Conservation (phyloP, 768 basidiomycete genomes). For the Amanita molliuscula region DNA sequence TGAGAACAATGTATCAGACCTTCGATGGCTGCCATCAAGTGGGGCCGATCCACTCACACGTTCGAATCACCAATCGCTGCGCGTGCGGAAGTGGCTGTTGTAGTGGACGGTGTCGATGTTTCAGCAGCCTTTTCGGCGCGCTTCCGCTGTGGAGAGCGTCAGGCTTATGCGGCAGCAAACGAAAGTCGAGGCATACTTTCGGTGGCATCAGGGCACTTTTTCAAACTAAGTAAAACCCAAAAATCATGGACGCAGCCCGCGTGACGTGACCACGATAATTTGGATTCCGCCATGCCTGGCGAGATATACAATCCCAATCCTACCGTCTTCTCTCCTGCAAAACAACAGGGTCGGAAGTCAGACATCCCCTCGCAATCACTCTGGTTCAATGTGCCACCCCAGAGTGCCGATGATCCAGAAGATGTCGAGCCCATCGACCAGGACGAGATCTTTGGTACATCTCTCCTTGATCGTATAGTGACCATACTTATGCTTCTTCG, state of each 20-base stretch:
- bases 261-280: constrained; percentile 15
- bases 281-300: constrained; percentile 12
- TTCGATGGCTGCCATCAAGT: neutral
- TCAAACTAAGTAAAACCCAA: constrained; percentile 7
- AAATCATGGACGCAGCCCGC: constrained; percentile 6
- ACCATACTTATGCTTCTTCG: neutral
- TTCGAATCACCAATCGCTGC: constrained; percentile 7
- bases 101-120: constrained; percentile 26
- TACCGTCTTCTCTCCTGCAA: constrained; percentile 55
- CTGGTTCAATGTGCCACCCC: constrained; percentile 45
- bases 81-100: constrained; percentile 35
- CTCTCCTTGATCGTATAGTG: neutral
- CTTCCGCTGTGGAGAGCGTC: constrained; percentile 38
- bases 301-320: constrained; percentile 89
- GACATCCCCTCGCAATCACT: constrained; percentile 37
- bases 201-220: constrained; percentile 21
- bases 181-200: constrained; percentile 17
- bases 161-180: neutral
- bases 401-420: constrained; percentile 39
- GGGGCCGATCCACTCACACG: neutral
- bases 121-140: constrained; percentile 31
- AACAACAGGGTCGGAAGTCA: constrained; percentile 31
- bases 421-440: constrained; percentile 71
- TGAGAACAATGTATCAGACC: neutral
- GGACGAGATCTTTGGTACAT: constrained; percentile 84